Percentiles rank a stretch among this genome's conserved stretches.
These are phyloP conservation scores for Paulownia fortunei DNA, from an alignment of 257 asterid species.

Conservation along the genomic window DNA sequence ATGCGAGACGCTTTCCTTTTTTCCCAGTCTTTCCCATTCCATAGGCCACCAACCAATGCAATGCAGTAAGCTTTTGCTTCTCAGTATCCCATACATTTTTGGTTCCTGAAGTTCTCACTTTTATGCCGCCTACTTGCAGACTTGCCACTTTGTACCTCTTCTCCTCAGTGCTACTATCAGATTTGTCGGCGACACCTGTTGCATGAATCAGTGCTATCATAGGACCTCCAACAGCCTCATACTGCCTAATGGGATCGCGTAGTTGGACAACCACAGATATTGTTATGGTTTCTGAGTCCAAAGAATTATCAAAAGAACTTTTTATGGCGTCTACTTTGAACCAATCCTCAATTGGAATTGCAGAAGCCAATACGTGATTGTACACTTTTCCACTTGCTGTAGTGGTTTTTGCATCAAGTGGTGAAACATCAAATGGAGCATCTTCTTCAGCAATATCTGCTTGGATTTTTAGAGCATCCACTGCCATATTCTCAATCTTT, in stretches of 20 bases:
- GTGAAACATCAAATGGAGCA: conserved; percentile 82
- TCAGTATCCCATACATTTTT: conserved; percentile 69
- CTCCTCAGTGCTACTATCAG: conserved; percentile 48
- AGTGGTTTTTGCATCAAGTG: conserved; percentile 43
- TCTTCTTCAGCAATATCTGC: conserved; percentile 75
- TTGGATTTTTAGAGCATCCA: conserved; percentile 77
- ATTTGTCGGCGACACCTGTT: conserved; percentile 14
- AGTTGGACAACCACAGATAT: conserved; percentile 65
- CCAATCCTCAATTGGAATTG: conserved; percentile 73
- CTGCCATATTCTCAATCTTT: conserved; percentile 76
- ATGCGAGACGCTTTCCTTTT: conserved; percentile 51
- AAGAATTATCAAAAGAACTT: background rate
- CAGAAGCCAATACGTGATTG: conserved; percentile 50
- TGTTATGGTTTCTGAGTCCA: conserved; percentile 34
- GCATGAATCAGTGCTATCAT: conserved; percentile 70
- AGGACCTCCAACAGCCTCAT: conserved; percentile 91
- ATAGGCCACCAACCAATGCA: conserved; percentile 79
- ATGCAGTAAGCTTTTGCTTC: conserved; percentile 82
- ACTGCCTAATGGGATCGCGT: conserved; percentile 86
- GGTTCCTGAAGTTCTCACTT: conserved; percentile 44
- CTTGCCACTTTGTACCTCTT: conserved; percentile 58
- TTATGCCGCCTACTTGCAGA: conserved; percentile 74
- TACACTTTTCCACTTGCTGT: conserved; percentile 37
- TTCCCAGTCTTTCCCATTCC: conserved; percentile 76
- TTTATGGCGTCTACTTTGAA: conserved; percentile 23